Base-by-base conservation (phyloP, 371 early-diverging fungal genomes). In the Cokeromyces recurvatus region DNA sequence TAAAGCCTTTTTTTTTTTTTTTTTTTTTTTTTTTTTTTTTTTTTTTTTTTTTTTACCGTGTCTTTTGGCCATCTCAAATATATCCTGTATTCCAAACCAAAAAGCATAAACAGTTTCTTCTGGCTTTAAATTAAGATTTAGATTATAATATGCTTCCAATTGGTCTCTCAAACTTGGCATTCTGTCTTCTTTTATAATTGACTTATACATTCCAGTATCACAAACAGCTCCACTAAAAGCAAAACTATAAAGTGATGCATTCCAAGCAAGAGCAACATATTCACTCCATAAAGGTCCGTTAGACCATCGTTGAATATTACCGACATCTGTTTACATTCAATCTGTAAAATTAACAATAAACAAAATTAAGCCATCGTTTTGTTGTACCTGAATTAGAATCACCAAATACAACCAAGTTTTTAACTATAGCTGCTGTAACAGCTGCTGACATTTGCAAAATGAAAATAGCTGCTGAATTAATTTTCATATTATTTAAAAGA, bases 251-350 rank as follows among this genome's bases (percentile, higher is more conserved):
- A 75, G 43, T 0, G 64, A 53, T 1, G 65, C 65, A 46, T 68
- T 63, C 75, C 75, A 75, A 15, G 57, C 66, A 25, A 49, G 55
- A 9, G 75, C 59, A 9, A 75, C 45, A 45, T 66, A 48, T 49
- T 75, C 75, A 44, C 56, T 67, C 75, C 75, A 75, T 10, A 68
- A 36, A 7, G 69, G 71, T 15, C 71, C 71, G 43, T 71, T 60
- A 7, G 67, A 63, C 59, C 59, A 62, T 9, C 69, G 40, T 25
- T 66, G 59, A 36, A 56, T 44, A 43, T 66, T 74, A 0, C 66
- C 65, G 17, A 58, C 57, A 46, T 74, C 69, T 72, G 32, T 19
- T 19, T 14, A 2, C 8, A 11, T 29, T 29, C 5, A 11, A 29
- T 29, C 29, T 29, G 8, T 29, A 29, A 29, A 8, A 8, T 29